Conservation (phyloP, 2,329 filamentous ascomycete species). For the Aspergillus puulaauensis region DNA sequence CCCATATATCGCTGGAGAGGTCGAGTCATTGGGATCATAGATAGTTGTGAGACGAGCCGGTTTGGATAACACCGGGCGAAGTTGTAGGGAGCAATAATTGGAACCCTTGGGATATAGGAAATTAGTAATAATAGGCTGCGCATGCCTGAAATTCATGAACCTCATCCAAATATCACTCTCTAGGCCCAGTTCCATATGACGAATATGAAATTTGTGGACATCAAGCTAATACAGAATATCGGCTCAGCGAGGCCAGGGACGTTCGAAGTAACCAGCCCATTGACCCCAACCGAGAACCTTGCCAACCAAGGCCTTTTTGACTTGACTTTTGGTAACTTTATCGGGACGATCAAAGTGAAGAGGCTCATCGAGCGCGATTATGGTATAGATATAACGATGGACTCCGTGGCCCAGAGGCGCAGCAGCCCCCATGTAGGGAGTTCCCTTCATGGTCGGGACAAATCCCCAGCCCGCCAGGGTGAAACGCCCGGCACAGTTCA, state of each 20-base stretch:
- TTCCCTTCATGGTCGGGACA: slow-evolving; percentile 24
- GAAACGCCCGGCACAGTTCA: slow-evolving; percentile 10
- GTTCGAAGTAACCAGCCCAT: slow-evolving; percentile 33
- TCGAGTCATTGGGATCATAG: background rate
- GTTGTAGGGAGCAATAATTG: background rate
- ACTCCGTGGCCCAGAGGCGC: slow-evolving; percentile 31
- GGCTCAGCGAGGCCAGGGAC: slow-evolving; percentile 19
- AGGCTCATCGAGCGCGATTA: slow-evolving; percentile 28
- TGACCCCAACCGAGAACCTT: slow-evolving; percentile 34
- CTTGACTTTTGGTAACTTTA: slow-evolving; percentile 25
- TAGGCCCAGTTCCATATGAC: background rate
- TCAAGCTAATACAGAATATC: background rate
- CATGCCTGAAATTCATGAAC: background rate
- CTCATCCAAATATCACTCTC: background rate
- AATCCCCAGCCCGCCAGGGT: slow-evolving; percentile 30
- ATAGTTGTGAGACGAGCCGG: background rate
- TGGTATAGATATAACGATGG: slow-evolving; percentile 35
- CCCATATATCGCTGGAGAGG: background rate
- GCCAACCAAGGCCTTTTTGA: slow-evolving; percentile 27
- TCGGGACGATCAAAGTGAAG: slow-evolving; percentile 22
- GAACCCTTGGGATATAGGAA: background rate
- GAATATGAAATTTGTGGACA: background rate
- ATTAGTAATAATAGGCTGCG: background rate
- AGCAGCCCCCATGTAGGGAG: slow-evolving; percentile 26
- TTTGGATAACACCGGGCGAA: background rate